Percentiles rank a stretch among this genome's conserved stretches.
Evolutionary conservation across 257 asterid genomes (phyloP).

Genomic region (Solanum tarapatanum): DNA sequence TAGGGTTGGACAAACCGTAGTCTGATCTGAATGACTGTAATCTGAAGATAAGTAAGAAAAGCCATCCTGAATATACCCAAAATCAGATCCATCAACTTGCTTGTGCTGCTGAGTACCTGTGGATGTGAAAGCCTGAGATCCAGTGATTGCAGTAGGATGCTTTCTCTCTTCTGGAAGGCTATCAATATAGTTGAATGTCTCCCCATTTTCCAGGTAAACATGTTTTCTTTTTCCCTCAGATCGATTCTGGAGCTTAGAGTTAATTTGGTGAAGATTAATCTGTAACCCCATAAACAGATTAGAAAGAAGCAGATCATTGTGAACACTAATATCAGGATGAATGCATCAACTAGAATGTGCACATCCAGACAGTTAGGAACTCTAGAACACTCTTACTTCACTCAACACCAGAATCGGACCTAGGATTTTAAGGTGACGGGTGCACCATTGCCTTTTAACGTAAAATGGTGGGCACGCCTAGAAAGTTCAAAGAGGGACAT

Average conservation of each 20-base stretch:
- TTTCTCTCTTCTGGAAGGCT: constrained; percentile 21
- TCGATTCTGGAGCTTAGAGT: constrained; percentile 29
- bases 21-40: constrained; percentile 13
- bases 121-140: constrained; percentile 10
- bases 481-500: neutral
- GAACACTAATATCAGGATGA: neutral
- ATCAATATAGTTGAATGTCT: constrained; percentile 20
- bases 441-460: neutral
- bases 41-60: constrained; percentile 12
- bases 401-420: neutral
- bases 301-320: neutral
- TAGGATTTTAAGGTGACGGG: neutral
- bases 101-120: constrained; percentile 23
- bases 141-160: constrained; percentile 23
- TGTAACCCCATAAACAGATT: constrained; percentile 12
- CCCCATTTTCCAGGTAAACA: constrained; percentile 16
- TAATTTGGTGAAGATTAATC: constrained; percentile 31
- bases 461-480: neutral
- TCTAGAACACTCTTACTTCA: neutral
- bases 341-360: neutral
- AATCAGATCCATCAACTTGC: constrained; percentile 19
- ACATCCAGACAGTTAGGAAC: neutral
- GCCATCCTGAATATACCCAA: constrained; percentile 27
- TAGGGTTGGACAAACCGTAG: constrained; percentile 21
- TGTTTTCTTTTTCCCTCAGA: constrained; percentile 31